Percentiles rank a stretch among this genome's conserved stretches.
Evolutionary conservation across 352 stramenopile genomes (phyloP).

Genomic region (Phytophthora macrochlamydospora): DNA sequence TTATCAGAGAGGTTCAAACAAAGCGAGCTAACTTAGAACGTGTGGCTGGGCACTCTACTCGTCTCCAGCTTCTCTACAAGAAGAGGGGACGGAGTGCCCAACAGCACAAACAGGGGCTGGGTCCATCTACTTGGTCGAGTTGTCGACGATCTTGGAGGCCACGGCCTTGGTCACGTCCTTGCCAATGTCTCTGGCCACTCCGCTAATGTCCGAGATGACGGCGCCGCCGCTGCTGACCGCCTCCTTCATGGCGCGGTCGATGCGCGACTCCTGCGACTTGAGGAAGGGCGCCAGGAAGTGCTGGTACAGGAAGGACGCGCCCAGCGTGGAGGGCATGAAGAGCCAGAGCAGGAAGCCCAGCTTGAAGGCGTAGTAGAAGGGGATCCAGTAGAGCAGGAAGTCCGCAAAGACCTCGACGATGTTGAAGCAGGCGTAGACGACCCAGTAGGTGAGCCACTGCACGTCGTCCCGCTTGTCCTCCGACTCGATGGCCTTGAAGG

Average conservation of each 20-base stretch:
- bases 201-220: constrained; percentile 82
- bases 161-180: constrained; percentile 79
- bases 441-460: constrained; percentile 97
- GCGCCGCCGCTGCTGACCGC: constrained; percentile 72
- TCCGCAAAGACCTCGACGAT: constrained; percentile 97
- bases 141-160: constrained; percentile 78
- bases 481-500: constrained; percentile 88
- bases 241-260: constrained; percentile 88
- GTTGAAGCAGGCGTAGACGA: constrained; percentile 97
- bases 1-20: constrained; percentile 40
- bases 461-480: constrained; percentile 83
- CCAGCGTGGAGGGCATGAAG: constrained; percentile 96
- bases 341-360: constrained; percentile 97
- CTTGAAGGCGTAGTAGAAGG: constrained; percentile 99
- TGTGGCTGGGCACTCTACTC: background rate
- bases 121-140: constrained; percentile 26
- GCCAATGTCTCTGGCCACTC: constrained; percentile 76
- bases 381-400: constrained; percentile 97
- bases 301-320: constrained; percentile 96
- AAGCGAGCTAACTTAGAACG: constrained; percentile 48
- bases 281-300: constrained; percentile 92
- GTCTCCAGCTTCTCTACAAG: background rate
- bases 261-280: constrained; percentile 81
- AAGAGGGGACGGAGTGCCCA: background rate
- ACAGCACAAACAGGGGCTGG: background rate